Evolutionary conservation across 1,139 yeast genomes (phyloP), one percentile per base, ranked within the genome.

Genomic region (Geotrichum cucujoidarum): DNA sequence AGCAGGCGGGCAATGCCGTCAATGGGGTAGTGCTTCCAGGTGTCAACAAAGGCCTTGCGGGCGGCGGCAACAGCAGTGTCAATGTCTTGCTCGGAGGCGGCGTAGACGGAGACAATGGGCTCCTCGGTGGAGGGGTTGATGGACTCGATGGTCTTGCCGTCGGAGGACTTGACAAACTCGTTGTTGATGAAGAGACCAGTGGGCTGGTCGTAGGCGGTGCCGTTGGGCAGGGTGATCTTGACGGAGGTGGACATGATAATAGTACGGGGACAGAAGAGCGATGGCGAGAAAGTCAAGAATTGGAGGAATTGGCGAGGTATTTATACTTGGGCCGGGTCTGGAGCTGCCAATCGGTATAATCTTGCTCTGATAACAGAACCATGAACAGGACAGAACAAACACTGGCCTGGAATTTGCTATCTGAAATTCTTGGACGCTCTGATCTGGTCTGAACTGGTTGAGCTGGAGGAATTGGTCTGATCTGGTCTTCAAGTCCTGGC

Each of bases 181-280:
- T 84, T 84, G 72, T 85, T 82, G 65, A 87, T 83, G 74, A 85
- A 86, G 61, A 87, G 73, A 51, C 95, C 95, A 16, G 83, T 71
- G 54, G 95, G 95, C 65, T 85, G 87, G 42, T 73, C 71, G 72
- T 66, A 72, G 47, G 64, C 66, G 31, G 69, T 56, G 40, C 87
- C 87, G 57, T 78, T 80, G 54, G 87, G 86, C 45, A 78, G 67
- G 8, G 71, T 75, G 52, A 81, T 65, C 30, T 68, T 43, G 17
- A 37, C 42, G 20, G 35, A 33, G 33, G 38, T 29, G 31, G 52
- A 22, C 49, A 45, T 49, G 20, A n/a, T 42, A 11, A 21, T 31
- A 7, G 20, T n/a, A 2, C 13, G 16, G 13, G 20, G n/a, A 35
- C 8, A 4, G 25, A 14, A 14, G 29, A 17, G 30, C 31, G 22